A percentile compares a stretch with the other conserved stretches of the same genome.
Evolutionary conservation across 2,329 filamentous ascomycete genomes (phyloP).

Genomic region (Nothophaeocryptopus gaeumannii): DNA sequence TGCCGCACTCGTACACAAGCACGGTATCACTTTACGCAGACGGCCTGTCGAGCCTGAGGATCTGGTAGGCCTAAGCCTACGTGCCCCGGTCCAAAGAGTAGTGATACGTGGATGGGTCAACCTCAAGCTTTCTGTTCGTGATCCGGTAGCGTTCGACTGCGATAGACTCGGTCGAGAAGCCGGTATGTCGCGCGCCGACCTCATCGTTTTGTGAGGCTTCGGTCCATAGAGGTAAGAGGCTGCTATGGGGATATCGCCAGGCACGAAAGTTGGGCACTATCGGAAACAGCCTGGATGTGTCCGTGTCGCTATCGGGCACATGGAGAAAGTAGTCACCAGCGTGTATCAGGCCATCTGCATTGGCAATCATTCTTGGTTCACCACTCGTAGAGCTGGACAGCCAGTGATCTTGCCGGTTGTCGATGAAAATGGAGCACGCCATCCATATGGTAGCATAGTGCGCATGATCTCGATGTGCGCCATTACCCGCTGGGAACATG

Average conservation of each 20-base stretch:
- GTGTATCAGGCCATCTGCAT: slow-evolving; percentile 2
- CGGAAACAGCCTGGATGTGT: slow-evolving; percentile 16
- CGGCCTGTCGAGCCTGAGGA: background rate
- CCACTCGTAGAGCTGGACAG: too few relatives aligned
- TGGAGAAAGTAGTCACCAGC: slow-evolving; percentile 12
- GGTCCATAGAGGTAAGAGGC: background rate
- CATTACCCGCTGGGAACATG: slow-evolving; percentile 1
- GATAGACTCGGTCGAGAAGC: slow-evolving; percentile 4
- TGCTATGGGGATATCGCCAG: slow-evolving; percentile 19
- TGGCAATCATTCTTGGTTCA: background rate
- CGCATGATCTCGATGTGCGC: slow-evolving; percentile 3
- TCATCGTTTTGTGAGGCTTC: background rate
- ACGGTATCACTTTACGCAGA: slow-evolving; percentile 5
- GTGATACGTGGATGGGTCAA: too few relatives aligned
- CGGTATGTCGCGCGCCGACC: background rate
- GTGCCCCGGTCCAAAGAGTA: slow-evolving; percentile 5
- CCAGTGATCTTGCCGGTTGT: slow-evolving; percentile 6
- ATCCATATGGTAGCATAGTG: slow-evolving; percentile 7
- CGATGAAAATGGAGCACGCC: slow-evolving; percentile 4
- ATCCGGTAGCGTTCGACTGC: slow-evolving; percentile 3
- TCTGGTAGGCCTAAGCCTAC: slow-evolving; percentile 3
- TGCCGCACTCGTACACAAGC: slow-evolving; percentile 6
- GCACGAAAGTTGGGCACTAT: slow-evolving; percentile 20
- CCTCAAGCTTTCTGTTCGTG: slow-evolving; percentile 4
- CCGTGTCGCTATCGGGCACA: background rate